Conservation (phyloP, 1,139 yeast genomes). For the Yamadazyma mexicana region DNA sequence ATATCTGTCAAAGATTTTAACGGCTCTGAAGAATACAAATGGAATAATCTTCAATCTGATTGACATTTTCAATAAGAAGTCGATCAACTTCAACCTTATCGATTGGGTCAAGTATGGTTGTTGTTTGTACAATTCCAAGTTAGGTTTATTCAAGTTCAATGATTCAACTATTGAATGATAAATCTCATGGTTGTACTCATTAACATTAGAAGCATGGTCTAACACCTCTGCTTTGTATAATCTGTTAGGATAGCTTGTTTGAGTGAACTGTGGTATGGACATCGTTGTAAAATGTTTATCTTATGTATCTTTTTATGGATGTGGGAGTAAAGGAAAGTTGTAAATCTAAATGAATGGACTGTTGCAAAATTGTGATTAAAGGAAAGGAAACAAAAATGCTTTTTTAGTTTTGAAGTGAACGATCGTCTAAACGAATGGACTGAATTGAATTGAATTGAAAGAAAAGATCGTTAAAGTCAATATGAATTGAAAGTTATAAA, state of each 20-base stretch:
- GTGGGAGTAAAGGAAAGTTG: too few relatives aligned
- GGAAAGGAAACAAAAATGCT: conserved; percentile 2
- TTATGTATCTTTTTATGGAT: too few relatives aligned
- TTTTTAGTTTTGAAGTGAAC: conserved; percentile 5
- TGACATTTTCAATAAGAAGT: conserved; percentile 59
- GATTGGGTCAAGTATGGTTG: conserved; percentile 62
- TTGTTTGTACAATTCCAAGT: conserved; percentile 54
- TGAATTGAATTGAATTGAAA: conserved; percentile 6
- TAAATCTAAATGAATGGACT: neutral
- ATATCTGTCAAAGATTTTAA: conserved; percentile 62
- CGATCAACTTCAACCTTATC: conserved; percentile 52
- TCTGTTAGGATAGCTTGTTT: conserved; percentile 46
- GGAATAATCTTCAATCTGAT: conserved; percentile 58
- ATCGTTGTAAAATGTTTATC: conserved; percentile 2
- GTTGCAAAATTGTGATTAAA: conserved; percentile 20
- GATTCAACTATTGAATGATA: conserved; percentile 39
- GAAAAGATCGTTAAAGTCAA: neutral
- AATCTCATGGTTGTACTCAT: conserved; percentile 56
- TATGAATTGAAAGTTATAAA: neutral
- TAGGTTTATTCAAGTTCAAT: conserved; percentile 42
- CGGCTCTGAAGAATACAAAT: conserved; percentile 59
- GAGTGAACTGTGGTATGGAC: conserved; percentile 16
- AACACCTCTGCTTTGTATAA: conserved; percentile 51
- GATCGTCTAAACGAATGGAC: conserved; percentile 2
- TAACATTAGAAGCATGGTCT: conserved; percentile 45